Evolutionary conservation across 805 yeast species (phyloP).

Genomic region (Gaillardinia entomophila): DNA sequence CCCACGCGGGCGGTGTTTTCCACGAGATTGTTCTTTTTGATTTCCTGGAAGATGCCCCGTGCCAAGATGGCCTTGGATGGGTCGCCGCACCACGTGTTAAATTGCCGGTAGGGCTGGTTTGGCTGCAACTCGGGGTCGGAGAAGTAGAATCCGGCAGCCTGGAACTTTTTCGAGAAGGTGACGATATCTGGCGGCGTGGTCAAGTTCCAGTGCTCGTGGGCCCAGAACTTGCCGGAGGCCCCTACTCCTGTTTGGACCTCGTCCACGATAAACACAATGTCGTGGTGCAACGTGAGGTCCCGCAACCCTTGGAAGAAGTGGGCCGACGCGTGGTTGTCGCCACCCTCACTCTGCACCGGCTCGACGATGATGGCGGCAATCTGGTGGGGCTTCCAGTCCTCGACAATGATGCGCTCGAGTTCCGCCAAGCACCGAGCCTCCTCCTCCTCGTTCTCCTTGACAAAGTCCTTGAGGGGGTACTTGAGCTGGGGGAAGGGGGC

Average conservation of each 20-base stretch:
- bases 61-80: slow-evolving; percentile 65
- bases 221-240: slow-evolving; percentile 69
- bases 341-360: slow-evolving; percentile 72
- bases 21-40: slow-evolving; percentile 44
- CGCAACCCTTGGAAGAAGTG: slow-evolving; percentile 59
- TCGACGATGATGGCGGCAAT: slow-evolving; percentile 52
- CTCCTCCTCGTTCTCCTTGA: slow-evolving; percentile 38
- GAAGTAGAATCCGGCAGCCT: slow-evolving; percentile 68
- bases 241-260: slow-evolving; percentile 76
- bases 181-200: slow-evolving; percentile 62
- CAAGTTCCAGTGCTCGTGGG: slow-evolving; percentile 64
- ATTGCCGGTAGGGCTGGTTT: slow-evolving; percentile 59
- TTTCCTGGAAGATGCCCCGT: slow-evolving; percentile 52
- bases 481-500: slow-evolving; percentile 41
- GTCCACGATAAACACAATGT: slow-evolving; percentile 57
- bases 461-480: slow-evolving; percentile 33
- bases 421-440: slow-evolving; percentile 43
- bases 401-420: slow-evolving; percentile 34
- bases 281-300: slow-evolving; percentile 52
- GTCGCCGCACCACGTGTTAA: slow-evolving; percentile 78
- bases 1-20: slow-evolving; percentile 48
- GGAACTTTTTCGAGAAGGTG: slow-evolving; percentile 68
- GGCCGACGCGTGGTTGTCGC: slow-evolving; percentile 65
- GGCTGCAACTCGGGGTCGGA: slow-evolving; percentile 55
- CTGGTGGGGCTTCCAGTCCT: slow-evolving; percentile 29